Base-by-base conservation (phyloP, 2,329 filamentous ascomycete species). In the Sclerotinia spermophila region DNA sequence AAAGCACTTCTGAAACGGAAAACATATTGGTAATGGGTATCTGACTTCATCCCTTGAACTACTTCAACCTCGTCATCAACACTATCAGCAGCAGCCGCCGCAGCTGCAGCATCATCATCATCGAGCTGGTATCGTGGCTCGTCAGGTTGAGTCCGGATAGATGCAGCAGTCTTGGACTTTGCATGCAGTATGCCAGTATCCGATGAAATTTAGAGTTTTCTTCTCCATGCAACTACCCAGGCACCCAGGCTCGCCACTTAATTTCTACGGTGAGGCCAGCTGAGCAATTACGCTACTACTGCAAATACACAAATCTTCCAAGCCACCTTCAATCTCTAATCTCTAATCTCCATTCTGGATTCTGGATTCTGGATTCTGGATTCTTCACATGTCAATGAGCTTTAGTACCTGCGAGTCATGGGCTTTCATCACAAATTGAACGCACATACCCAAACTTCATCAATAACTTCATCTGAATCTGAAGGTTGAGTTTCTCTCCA, bases 171-270 rank as follows among this genome's bases (percentile, higher is more conserved):
- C 30, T 59, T 35, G 30, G 13, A 5, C 30, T 35, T 35, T 13
- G n/a, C 24, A 40, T 5, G 13, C 13, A n/a, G 35, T 21, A 35
- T 45, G 42, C 17, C 13, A n/a, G 35, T 21, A 35, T 45, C 60
- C 17, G 40, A 62, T 33, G 35, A 27, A 17, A 35, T 35, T 65
- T 65, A 51, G 61, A 65, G 45, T 64, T 64, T 38, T 64, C 15
- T 24, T 48, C 61, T 38, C 13, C 61, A 65, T 65, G 45, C 61
- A 65, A 10, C 61, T 65, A 65, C 61, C 61, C 44, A 59, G 24
- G 35, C n/a, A 65, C 61, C 61, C 44, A n/a, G 48, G 48, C 48
- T 53, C n/a, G 48, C 48, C n/a, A 53, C 27, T n/a, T 64, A 35
- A 51, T 64, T 48, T 38, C 24, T 64, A 40, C 62, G 62, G 62